A percentile compares a stretch with the other conserved stretches of the same genome.
Conservation (phyloP, 2,329 filamentous ascomycete genomes). For the Cytospora piceicola region DNA sequence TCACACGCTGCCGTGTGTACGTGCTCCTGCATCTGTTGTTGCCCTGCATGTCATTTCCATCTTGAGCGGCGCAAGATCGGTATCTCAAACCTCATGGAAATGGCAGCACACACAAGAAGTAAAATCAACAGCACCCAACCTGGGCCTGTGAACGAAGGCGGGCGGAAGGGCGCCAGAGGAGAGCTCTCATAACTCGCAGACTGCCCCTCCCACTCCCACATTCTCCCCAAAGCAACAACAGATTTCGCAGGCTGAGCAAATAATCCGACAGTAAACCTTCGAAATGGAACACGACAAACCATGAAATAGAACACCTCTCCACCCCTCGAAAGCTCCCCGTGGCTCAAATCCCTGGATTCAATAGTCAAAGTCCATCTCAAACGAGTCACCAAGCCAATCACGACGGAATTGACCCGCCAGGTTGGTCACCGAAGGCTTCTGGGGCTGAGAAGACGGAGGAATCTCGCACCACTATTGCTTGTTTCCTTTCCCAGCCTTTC, state of each 20-base stretch:
- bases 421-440: constrained; percentile 12
- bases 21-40: neutral
- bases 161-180: too few species aligned
- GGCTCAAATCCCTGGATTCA: neutral
- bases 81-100: neutral
- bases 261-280: neutral
- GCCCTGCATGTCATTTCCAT: neutral
- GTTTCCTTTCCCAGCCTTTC: constrained; percentile 24
- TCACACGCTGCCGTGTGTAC: neutral
- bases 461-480: constrained; percentile 29
- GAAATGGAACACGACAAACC: neutral
- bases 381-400: constrained; percentile 26
- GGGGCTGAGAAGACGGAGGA: constrained; percentile 11
- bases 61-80: neutral
- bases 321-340: neutral
- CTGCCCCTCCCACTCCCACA: neutral
- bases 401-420: constrained; percentile 24
- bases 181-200: too few species aligned
- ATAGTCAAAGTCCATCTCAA: constrained; percentile 30
- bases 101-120: neutral
- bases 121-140: neutral
- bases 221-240: constrained; percentile 13
- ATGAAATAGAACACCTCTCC: neutral
- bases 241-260: neutral
- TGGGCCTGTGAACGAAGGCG: neutral